Evolutionary conservation across 345 rosid species (phyloP).

Genomic region (Pugionium cornutum): DNA sequence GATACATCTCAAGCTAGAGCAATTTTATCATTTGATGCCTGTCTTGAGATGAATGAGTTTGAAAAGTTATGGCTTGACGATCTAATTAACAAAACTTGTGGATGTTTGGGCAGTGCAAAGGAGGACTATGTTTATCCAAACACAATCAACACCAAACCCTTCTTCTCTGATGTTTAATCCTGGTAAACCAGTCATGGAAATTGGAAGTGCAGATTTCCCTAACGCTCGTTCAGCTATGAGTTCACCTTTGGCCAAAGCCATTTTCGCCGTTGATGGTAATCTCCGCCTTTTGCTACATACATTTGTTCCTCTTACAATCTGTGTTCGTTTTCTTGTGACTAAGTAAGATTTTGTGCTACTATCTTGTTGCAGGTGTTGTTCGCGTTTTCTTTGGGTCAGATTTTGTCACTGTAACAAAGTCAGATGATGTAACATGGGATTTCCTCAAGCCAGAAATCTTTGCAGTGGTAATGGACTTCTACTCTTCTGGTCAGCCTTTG

Average conservation of each 20-base stretch:
- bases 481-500: slow-evolving; percentile 84
- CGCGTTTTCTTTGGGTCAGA: slow-evolving; percentile 91
- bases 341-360: too few relatives aligned
- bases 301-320: too few relatives aligned
- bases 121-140: slow-evolving; percentile 90
- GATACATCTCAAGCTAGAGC: neutral
- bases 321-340: too few relatives aligned
- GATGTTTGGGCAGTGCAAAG: slow-evolving; percentile 61
- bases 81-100: neutral
- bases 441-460: slow-evolving; percentile 82
- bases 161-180: slow-evolving; percentile 95
- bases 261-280: slow-evolving; percentile 76
- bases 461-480: slow-evolving; percentile 93
- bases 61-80: neutral
- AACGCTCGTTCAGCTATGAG: slow-evolving; percentile 74
- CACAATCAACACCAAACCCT: slow-evolving; percentile 92
- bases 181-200: slow-evolving; percentile 88
- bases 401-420: slow-evolving; percentile 87
- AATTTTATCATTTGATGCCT: neutral
- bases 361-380: slow-evolving; percentile 52
- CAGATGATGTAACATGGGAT: slow-evolving; percentile 87
- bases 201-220: slow-evolving; percentile 91
- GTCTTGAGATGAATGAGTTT: neutral
- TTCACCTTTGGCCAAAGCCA: slow-evolving; percentile 75
- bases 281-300: too few relatives aligned